Conservation (phyloP, 176 grass and related monocot genomes). For the bread wheat (Triticum aestivum) region DNA sequence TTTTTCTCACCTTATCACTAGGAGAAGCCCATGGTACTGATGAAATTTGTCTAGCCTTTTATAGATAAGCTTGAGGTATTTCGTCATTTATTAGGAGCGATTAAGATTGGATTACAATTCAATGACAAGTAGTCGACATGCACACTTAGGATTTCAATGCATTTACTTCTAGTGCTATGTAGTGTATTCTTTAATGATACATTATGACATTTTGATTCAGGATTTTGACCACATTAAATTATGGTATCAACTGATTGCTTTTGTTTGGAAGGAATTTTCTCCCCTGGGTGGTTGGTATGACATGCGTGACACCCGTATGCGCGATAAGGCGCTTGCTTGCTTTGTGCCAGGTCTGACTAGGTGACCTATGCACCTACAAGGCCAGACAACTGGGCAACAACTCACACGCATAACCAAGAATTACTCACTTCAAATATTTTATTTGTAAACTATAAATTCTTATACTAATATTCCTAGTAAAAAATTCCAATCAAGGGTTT, state of each 20-base stretch:
- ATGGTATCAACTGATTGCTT: too few relatives aligned
- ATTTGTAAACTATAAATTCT: background rate
- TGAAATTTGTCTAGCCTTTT: background rate
- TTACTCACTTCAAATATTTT: background rate
- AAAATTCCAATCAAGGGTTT: background rate
- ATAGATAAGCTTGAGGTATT: background rate
- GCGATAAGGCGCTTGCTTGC: too few relatives aligned
- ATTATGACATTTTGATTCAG: too few relatives aligned
- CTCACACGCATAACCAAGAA: background rate
- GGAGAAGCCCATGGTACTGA: slow-evolving; percentile 19
- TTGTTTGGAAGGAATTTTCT: too few relatives aligned
- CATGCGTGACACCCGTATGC: too few relatives aligned
- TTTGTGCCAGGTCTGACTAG: too few relatives aligned
- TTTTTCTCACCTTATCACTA: slow-evolving; percentile 36
- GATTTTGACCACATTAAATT: too few relatives aligned
- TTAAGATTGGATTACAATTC: slow-evolving; percentile 6
- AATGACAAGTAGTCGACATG: background rate
- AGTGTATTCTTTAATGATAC: too few relatives aligned
- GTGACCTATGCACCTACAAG: background rate
- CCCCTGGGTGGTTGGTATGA: too few relatives aligned
- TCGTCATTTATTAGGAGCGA: background rate
- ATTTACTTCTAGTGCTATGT: too few relatives aligned
- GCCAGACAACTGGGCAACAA: background rate
- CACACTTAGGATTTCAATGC: too few relatives aligned
- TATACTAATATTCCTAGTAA: background rate